These are phyloP conservation scores for Kwoniella sp. DNA, from an alignment of 768 basidiomycete genomes.

Conservation along the genomic window DNA sequence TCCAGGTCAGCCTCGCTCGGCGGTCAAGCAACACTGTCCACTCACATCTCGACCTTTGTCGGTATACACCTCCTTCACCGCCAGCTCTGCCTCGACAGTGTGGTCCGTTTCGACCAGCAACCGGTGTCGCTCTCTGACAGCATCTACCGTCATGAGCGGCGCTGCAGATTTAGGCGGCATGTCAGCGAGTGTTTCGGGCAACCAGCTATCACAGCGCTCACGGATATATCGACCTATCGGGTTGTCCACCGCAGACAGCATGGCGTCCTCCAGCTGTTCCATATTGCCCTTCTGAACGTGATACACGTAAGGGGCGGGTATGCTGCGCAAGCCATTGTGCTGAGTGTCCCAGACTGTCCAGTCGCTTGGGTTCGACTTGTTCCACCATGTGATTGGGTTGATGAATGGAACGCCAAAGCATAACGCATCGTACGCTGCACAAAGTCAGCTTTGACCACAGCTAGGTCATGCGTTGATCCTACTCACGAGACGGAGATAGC, in stretches of 20 bases:
- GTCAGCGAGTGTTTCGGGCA: neutral
- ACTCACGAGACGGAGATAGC: conserved; percentile 21
- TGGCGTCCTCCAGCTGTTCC: conserved; percentile 15
- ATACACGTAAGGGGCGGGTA: conserved; percentile 38
- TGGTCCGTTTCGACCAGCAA: conserved; percentile 22
- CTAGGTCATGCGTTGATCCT: neutral
- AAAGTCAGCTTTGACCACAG: neutral
- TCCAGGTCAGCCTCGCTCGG: too few relatives aligned
- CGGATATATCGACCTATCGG: conserved; percentile 26
- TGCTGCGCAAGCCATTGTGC: conserved; percentile 27
- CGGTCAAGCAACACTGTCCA: too few relatives aligned
- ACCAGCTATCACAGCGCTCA: neutral
- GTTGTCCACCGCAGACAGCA: conserved; percentile 17
- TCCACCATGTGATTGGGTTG: conserved; percentile 39
- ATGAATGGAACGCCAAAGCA: conserved; percentile 44
- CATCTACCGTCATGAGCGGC: conserved; percentile 12
- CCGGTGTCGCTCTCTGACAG: conserved; percentile 13
- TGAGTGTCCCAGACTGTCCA: conserved; percentile 34
- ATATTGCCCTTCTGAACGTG: conserved; percentile 27
- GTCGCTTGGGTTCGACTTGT: conserved; percentile 30
- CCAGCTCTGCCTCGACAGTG: conserved; percentile 7
- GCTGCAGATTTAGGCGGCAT: neutral
- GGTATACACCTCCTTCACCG: conserved; percentile 4
- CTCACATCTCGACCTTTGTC: conserved; percentile 14
- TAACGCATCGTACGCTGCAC: conserved; percentile 26